Conservation (phyloP, 495 filamentous ascomycete species). For the Trichoderma asperelloides region DNA sequence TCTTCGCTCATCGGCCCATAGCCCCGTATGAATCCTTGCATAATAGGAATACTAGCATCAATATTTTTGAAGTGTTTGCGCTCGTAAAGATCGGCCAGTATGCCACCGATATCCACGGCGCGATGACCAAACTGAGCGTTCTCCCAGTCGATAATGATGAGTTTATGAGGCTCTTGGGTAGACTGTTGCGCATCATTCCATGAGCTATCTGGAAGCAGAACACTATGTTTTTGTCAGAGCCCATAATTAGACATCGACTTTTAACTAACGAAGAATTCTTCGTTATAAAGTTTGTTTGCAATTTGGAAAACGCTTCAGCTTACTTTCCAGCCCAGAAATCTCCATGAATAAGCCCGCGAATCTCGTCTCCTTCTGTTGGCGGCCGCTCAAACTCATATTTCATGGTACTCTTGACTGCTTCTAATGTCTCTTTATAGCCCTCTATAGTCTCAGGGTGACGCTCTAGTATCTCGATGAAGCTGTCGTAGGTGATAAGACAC, state of each 20-base stretch:
- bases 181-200: neutral
- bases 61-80: constrained; percentile 37
- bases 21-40: constrained; percentile 36
- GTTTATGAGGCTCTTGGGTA: neutral
- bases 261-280: neutral
- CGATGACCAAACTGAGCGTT: constrained; percentile 35
- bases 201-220: neutral
- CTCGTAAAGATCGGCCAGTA: constrained; percentile 48
- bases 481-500: constrained; percentile 36
- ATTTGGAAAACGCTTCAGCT: constrained; percentile 13
- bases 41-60: constrained; percentile 32
- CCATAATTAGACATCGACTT: neutral
- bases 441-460: constrained; percentile 31
- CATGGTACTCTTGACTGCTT: constrained; percentile 17
- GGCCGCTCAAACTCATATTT: constrained; percentile 22
- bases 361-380: constrained; percentile 12
- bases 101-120: constrained; percentile 45
- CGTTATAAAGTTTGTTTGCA: constrained; percentile 12
- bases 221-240: neutral
- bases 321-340: constrained; percentile 51
- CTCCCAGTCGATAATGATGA: constrained; percentile 47
- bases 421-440: constrained; percentile 10
- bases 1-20: constrained; percentile 37
- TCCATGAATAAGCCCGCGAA: constrained; percentile 38
- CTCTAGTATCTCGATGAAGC: constrained; percentile 36